These are phyloP conservation scores for Didymosphaeria variabile DNA, from an alignment of 2,329 filamentous ascomycete genomes.

Conservation along the genomic window DNA sequence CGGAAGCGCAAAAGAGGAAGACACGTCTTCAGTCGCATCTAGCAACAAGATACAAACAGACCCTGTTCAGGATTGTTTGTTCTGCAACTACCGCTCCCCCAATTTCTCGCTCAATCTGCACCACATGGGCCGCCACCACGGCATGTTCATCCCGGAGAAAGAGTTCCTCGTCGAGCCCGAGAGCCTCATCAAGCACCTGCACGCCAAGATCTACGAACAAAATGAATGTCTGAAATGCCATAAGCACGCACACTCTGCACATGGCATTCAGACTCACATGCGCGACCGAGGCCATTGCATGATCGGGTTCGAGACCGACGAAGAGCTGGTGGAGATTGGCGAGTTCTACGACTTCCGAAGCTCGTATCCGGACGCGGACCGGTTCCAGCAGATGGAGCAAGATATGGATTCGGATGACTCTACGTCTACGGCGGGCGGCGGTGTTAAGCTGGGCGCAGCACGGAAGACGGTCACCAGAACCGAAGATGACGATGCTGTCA, in stretches of 20 bases:
- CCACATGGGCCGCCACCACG: conserved; percentile 93
- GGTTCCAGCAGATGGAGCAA: conserved; percentile 60
- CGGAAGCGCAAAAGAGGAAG: conserved; percentile 53
- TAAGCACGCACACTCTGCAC: conserved; percentile 79
- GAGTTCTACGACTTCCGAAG: conserved; percentile 97
- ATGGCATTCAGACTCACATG: conserved; percentile 95
- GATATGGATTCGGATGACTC: conserved; percentile 58
- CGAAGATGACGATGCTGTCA: conserved; percentile 42
- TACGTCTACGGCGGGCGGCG: conserved; percentile 58
- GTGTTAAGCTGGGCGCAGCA: conserved; percentile 74
- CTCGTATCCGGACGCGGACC: conserved; percentile 86
- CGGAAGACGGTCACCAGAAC: conserved; percentile 59
- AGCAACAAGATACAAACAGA: conserved; percentile 47
- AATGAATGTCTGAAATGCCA: conserved; percentile 90
- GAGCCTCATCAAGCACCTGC: conserved; percentile 79
- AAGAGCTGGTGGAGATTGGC: conserved; percentile 91
- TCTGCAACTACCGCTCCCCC: conserved; percentile 88
- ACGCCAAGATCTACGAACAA: conserved; percentile 79
- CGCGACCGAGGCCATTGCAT: conserved; percentile 96
- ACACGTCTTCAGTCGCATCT: conserved; percentile 41
- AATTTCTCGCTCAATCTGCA: conserved; percentile 77
- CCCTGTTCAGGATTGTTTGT: conserved; percentile 72
- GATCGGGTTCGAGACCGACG: conserved; percentile 88
- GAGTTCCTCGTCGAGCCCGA: conserved; percentile 83
- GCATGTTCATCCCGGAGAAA: conserved; percentile 95